phyloP scores from a whole-genome alignment of 768 basidiomycete species.

The Lentinula detonsa region DNA sequence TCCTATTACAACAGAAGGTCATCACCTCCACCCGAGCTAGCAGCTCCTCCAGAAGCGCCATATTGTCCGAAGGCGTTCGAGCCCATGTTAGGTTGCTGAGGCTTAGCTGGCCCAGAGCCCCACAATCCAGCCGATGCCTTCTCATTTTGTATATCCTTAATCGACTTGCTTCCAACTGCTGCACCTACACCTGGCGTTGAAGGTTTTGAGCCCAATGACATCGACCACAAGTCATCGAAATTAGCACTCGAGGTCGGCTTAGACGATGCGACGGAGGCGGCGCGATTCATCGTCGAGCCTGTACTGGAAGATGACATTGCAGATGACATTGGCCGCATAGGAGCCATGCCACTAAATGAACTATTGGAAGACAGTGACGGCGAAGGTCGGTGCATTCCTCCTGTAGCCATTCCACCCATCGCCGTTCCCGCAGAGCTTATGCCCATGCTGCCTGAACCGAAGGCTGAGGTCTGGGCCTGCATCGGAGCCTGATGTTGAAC shows the following conservation, averaged over 20 bases:
- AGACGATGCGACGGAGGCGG: constrained; percentile 16
- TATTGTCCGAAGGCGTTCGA: constrained; percentile 26
- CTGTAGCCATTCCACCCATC: constrained; percentile 13
- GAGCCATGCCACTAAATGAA: constrained; percentile 23
- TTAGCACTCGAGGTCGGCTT: constrained; percentile 36
- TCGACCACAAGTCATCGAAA: constrained; percentile 88
- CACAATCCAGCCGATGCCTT: constrained; percentile 61
- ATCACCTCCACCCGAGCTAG: constrained; percentile 25
- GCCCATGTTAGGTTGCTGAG: constrained; percentile 9
- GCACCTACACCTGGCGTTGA: constrained; percentile 16
- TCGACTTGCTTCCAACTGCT: not conserved
- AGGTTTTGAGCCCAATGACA: constrained; percentile 62
- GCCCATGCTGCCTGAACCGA: not conserved
- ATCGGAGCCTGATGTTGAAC: not conserved
- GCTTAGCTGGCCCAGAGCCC: constrained; percentile 35
- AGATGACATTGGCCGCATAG: constrained; percentile 20
- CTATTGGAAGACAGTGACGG: constrained; percentile 27
- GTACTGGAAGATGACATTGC: constrained; percentile 14
- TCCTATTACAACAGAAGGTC: constrained; percentile 32
- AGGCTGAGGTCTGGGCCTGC: constrained; percentile 6
- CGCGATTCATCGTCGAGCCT: constrained; percentile 10
- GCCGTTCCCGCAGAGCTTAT: constrained; percentile 14
- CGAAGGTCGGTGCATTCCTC: constrained; percentile 29
- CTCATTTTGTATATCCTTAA: constrained; percentile 7
- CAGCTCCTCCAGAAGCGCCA: constrained; percentile 8